These are phyloP conservation scores for Phlegmacium glaucopus DNA, from an alignment of 768 basidiomycete species.

Conservation along the genomic window DNA sequence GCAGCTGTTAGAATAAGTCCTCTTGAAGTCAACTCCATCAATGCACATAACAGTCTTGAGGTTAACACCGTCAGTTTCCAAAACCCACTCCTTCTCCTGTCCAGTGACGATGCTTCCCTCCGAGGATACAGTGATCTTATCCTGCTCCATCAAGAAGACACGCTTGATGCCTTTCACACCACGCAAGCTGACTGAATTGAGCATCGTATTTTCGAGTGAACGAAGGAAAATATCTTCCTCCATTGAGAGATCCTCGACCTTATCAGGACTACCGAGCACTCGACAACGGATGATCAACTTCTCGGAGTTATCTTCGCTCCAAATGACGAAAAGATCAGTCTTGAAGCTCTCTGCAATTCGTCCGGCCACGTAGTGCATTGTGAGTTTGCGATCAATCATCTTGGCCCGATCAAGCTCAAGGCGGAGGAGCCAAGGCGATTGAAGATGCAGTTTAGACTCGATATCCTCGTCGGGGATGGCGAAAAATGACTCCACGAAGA, in stretches of 20 bases:
- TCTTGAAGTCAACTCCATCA: slow-evolving; percentile 89
- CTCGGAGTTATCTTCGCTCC: slow-evolving; percentile 98
- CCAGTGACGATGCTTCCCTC: slow-evolving; percentile 65
- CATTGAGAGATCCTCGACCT: slow-evolving; percentile 77
- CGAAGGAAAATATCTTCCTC: slow-evolving; percentile 97
- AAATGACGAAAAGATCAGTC: slow-evolving; percentile 95
- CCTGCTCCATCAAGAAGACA: slow-evolving; percentile 91
- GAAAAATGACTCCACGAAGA: slow-evolving; percentile 99
- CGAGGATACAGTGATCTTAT: slow-evolving; percentile 61
- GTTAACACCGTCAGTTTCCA: slow-evolving; percentile 97
- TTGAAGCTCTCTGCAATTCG: slow-evolving; percentile 94
- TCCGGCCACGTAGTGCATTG: slow-evolving; percentile 92
- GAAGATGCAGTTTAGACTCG: slow-evolving; percentile 83
- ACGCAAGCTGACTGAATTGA: slow-evolving; percentile 91
- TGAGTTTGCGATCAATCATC: slow-evolving; percentile 96
- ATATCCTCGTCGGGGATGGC: slow-evolving; percentile 98
- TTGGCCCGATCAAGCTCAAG: slow-evolving; percentile 95
- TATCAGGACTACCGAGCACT: slow-evolving; percentile 79
- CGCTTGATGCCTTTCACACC: slow-evolving; percentile 89
- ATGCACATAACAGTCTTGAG: slow-evolving; percentile 93
- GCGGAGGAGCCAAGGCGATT: slow-evolving; percentile 97
- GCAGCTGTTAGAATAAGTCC: slow-evolving; percentile 97
- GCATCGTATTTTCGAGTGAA: slow-evolving; percentile 93
- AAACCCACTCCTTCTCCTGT: slow-evolving; percentile 86
- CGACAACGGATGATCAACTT: slow-evolving; percentile 97